Evolutionary conservation across 257 asterid species (phyloP), one percentile per base, ranked within the genome.

Genomic region (Solanum microdontum): DNA sequence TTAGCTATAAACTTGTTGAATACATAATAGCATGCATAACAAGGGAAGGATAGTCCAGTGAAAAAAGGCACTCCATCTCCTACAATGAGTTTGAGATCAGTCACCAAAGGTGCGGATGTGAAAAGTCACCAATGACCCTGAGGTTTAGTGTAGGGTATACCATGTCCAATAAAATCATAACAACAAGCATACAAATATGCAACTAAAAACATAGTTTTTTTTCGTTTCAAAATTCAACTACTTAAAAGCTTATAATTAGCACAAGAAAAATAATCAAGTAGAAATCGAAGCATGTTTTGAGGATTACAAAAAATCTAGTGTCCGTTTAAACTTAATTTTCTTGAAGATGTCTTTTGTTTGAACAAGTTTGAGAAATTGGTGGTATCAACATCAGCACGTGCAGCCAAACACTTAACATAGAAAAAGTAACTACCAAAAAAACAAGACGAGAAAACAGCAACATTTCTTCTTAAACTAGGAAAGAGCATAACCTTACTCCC

Each of bases 401-500:
- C 55, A 73, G 32, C 51, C 58, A 70, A 77, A 82, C 26, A 48
- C 69, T 80, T 80, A 15, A 80, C 83, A 30, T 0, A 66, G 6
- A 43, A 34, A 60, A 87, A 48, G 19, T 21, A 66, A 68, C 10
- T 87, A 13, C 87, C 30, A 39, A 70, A 58, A 76, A 39, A 12
- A 10, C 24, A 17, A 37, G 62, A 36, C 76, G 45, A 24, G 36
- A 7, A 33, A 45, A 60, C 87, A 30, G 26, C 84, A 87, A 69
- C 33, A 82, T 48, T 30, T 7, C 40, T 72, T 26, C 68, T 66
- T 83, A 74, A 82, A 82, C 85, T 76, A 86, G 70, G 85, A 69
- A 24, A 66, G 60, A 91, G 32, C 88, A 5, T 82, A 64, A 96
- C 99, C 99, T 96, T 96, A 93, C 96, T 96, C 92, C 99, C 99